A percentile compares a stretch with the other conserved stretches of the same genome.
phyloP scores from a whole-genome alignment of 176 grass and related monocot species.

The Juncus effusus region DNA sequence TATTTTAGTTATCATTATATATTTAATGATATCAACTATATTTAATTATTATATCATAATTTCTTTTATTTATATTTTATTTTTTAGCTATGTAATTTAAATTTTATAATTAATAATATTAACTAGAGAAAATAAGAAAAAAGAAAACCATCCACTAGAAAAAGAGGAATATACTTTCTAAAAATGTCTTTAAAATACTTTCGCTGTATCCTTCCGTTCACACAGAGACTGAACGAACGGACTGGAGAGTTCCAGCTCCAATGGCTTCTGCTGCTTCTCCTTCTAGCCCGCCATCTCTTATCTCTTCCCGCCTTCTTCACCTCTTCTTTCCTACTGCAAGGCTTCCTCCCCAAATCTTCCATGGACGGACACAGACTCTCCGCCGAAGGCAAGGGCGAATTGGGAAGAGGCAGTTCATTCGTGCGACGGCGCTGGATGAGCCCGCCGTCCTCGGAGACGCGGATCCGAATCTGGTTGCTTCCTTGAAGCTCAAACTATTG shows the following conservation, averaged over 20 bases:
- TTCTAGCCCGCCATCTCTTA: background rate
- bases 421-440: slow-evolving; percentile 8
- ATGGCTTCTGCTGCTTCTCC: slow-evolving; percentile 2
- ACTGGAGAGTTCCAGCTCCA: slow-evolving; percentile 8
- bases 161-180: too few species aligned
- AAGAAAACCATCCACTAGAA: too few species aligned
- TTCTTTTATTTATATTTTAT: too few species aligned
- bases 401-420: background rate
- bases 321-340: background rate
- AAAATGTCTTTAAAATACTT: too few species aligned
- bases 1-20: too few species aligned
- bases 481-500: slow-evolving; percentile 25
- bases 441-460: background rate
- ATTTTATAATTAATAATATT: too few species aligned
- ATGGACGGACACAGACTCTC: background rate
- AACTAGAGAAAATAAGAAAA: too few species aligned
- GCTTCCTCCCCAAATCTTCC: background rate
- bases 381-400: background rate
- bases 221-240: too few species aligned
- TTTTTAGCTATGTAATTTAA: too few species aligned
- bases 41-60: too few species aligned
- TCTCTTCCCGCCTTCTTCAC: background rate
- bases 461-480: slow-evolving; percentile 4
- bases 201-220: too few species aligned
- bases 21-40: too few species aligned